A percentile compares a stretch with the other conserved stretches of the same genome.
Evolutionary conservation across 129 eudicot genomes (phyloP).

Genomic region (Pseudognaphalium luteoalbum): DNA sequence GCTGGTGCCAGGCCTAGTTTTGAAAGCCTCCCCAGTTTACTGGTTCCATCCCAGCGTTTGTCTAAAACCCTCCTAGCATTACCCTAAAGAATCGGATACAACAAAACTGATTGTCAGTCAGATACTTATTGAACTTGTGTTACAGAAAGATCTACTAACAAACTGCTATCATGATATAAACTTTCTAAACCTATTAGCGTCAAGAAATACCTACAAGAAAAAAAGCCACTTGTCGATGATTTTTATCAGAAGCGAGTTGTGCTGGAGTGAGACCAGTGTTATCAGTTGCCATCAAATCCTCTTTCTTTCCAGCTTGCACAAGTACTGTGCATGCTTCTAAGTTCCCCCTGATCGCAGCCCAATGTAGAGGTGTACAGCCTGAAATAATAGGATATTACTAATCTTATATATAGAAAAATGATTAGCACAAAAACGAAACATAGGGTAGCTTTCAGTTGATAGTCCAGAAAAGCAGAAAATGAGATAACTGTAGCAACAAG

Average conservation of each 20-base stretch:
- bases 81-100: conserved; percentile 56
- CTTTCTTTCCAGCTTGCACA: conserved; percentile 96
- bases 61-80: conserved; percentile 87
- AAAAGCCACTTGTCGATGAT: conserved; percentile 98
- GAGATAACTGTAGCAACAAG: background rate
- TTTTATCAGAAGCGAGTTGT: conserved; percentile 96
- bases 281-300: conserved; percentile 85
- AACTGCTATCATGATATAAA: background rate
- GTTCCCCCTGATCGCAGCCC: conserved; percentile 98
- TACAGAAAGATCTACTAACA: background rate
- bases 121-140: background rate
- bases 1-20: conserved; percentile 94
- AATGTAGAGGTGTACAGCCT: conserved; percentile 99
- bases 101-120: conserved; percentile 11
- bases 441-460: background rate
- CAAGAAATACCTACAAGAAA: conserved; percentile 92
- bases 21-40: conserved; percentile 68
- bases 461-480: background rate
- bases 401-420: background rate
- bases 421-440: background rate
- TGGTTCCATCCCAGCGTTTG: conserved; percentile 72
- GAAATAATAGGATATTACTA: conserved; percentile 4
- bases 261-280: conserved; percentile 96
- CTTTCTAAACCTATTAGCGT: conserved; percentile 8
- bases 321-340: conserved; percentile 97